Evolutionary conservation across 805 yeast genomes (phyloP).

Genomic region (Sugiyamaella boreocaroliniensis): DNA sequence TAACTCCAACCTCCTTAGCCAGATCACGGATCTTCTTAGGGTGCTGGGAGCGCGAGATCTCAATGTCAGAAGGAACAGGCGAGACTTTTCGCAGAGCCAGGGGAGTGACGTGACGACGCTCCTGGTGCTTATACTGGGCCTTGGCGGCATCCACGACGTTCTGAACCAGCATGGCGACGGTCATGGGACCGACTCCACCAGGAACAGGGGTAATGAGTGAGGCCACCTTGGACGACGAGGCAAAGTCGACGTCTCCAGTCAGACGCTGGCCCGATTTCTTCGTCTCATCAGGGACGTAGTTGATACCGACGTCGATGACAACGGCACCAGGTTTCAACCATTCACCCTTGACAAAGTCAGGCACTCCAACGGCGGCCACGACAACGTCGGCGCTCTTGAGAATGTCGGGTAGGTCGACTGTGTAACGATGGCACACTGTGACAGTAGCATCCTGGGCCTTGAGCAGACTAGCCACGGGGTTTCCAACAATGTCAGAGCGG

Average conservation of each 20-base stretch:
- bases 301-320: constrained; percentile 92
- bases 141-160: constrained; percentile 80
- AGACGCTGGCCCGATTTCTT: constrained; percentile 73
- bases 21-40: constrained; percentile 75
- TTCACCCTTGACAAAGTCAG: constrained; percentile 77
- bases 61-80: constrained; percentile 91
- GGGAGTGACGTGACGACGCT: constrained; percentile 43
- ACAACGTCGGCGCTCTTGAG: constrained; percentile 76
- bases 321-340: constrained; percentile 81
- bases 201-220: constrained; percentile 90
- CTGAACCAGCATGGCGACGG: constrained; percentile 89
- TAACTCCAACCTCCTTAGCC: constrained; percentile 77
- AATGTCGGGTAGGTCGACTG: constrained; percentile 51
- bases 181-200: constrained; percentile 99
- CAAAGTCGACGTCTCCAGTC: constrained; percentile 94
- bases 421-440: constrained; percentile 73
- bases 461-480: constrained; percentile 81
- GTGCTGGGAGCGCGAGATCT: constrained; percentile 76
- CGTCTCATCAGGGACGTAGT: constrained; percentile 69
- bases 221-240: constrained; percentile 54
- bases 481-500: constrained; percentile 92
- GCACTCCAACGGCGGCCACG: constrained; percentile 85
- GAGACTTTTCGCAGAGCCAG: constrained; percentile 45
- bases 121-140: constrained; percentile 34
- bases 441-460: constrained; percentile 77